phyloP scores from a whole-genome alignment of 2,329 filamentous ascomycete genomes.

The Penicillium sp. region DNA sequence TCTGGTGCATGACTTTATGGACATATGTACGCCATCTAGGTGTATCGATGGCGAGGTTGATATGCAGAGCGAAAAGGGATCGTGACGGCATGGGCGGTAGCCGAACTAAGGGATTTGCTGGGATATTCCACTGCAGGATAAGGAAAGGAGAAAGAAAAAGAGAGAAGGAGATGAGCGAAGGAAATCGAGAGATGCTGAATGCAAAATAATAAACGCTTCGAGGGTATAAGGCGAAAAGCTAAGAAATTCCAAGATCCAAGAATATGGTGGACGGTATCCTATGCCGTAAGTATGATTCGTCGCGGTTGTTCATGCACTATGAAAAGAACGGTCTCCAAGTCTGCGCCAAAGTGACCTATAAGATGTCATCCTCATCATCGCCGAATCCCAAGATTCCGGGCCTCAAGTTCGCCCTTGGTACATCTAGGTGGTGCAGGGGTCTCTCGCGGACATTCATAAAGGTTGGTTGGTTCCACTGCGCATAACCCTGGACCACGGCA shows the following conservation, averaged over 20 bases:
- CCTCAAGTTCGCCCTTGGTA: neutral
- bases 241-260: neutral
- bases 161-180: neutral
- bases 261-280: neutral
- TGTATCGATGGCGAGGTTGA: neutral
- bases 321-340: neutral
- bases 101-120: neutral
- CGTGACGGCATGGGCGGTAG: no score
- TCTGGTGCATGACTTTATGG: neutral
- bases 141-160: neutral
- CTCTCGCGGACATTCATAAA: neutral
- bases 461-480: neutral
- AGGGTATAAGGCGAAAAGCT: neutral
- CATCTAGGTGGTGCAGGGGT: neutral
- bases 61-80: neutral
- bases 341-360: neutral
- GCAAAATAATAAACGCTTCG: neutral
- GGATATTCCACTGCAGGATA: neutral
- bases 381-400: neutral
- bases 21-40: neutral
- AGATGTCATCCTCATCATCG: neutral
- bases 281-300: neutral
- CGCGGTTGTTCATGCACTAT: neutral
- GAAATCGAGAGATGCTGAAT: neutral
- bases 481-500: neutral